Evolutionary conservation across 106 monocot genomes (phyloP).

Genomic region (Allium sativum): DNA sequence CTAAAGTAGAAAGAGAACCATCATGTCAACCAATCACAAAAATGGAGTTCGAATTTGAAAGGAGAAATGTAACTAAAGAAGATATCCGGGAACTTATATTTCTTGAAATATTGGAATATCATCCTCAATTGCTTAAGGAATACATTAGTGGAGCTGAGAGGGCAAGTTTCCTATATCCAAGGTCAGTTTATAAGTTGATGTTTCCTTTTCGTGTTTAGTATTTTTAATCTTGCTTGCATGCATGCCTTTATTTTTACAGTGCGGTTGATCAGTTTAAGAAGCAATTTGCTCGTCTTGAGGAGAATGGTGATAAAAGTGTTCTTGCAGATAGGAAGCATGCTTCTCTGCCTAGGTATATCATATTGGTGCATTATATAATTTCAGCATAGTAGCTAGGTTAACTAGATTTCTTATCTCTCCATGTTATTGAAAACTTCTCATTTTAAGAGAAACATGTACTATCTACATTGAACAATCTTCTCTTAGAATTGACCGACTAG

Average conservation of each 20-base stretch:
- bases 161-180: slow-evolving; percentile 74
- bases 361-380: too few species aligned
- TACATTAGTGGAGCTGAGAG: slow-evolving; percentile 60
- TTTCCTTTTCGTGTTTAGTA: slow-evolving; percentile 3
- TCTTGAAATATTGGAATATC: slow-evolving; percentile 85
- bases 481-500: too few species aligned
- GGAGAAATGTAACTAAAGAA: slow-evolving; percentile 71
- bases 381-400: too few species aligned
- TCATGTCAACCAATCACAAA: slow-evolving; percentile 79
- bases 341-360: not conserved
- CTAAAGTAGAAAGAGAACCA: slow-evolving; percentile 82
- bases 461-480: too few species aligned
- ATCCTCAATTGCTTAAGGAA: slow-evolving; percentile 85
- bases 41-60: slow-evolving; percentile 95
- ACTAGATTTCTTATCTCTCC: too few species aligned
- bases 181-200: slow-evolving; percentile 18
- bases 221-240: not conserved
- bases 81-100: slow-evolving; percentile 83
- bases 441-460: too few species aligned
- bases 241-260: slow-evolving; percentile 25
- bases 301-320: slow-evolving; percentile 69
- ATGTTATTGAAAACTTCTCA: too few species aligned
- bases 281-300: slow-evolving; percentile 88
- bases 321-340: not conserved
- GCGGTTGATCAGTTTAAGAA: slow-evolving; percentile 88